Evolutionary conservation across 768 basidiomycete genomes (phyloP), one percentile per base, ranked within the genome.

Genomic region (Suillus hirtellus): DNA sequence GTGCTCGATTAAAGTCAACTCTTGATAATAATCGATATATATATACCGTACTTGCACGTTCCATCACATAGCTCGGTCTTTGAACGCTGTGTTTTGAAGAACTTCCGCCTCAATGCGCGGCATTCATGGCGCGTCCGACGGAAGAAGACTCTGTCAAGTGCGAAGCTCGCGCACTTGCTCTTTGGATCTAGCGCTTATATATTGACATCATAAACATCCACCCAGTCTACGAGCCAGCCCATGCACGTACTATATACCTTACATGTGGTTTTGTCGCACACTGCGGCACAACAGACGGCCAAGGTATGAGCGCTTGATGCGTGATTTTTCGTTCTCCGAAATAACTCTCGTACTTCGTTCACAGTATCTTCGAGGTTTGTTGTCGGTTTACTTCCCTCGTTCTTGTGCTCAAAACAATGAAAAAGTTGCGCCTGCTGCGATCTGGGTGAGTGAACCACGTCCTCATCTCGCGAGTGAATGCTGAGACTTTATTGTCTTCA

Each of bases 361-460:
- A 9, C 61, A 65, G 64, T 65, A 65, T 24, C 62, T 46, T 44
- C 53, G 64, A 65, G 61, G 64, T 65, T 62, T 21, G 44, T 34
- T 5, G 6, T 19, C 21, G 15, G 10, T 63, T 37, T 14, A 3
- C 24, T 21, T 40, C 24, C 7, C n/a, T 38, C 42, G 4, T 34
- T 12, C 35, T 31, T 21, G 19, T 9, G 14, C 21, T 43, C 31
- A 34, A 10, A 49, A 52, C n/a, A 6, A 40, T 44, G n/a, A 17
- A 17, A 15, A 27, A 65, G 64, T 65, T 34, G 61, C 64, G 17
- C 64, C 64, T 2, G 46, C 46, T 4, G 49, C 61, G n/a, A 34
- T 65, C 35, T 65, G 64, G 64, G 64, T 54, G 37, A 64, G 47
- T 52, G 11, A 21, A 2, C 9, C 44, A 7, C 21, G 27, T 24